Percentiles rank a stretch among this genome's conserved stretches.
Evolutionary conservation across 2,329 filamentous ascomycete genomes (phyloP).

Genomic region (Drechmeria coniospora): DNA sequence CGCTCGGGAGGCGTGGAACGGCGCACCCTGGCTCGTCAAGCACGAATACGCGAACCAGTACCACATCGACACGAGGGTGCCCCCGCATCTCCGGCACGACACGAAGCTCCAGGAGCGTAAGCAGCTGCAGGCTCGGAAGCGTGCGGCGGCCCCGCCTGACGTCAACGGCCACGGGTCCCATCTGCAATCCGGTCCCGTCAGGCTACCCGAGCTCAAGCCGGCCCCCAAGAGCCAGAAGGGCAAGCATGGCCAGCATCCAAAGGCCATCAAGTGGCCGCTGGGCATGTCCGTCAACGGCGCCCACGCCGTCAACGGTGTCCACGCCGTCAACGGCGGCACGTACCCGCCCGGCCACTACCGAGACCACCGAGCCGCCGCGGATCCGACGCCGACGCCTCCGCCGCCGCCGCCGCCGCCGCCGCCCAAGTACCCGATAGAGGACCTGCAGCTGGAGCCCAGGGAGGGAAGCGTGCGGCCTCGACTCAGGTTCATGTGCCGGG

Average conservation of each 20-base stretch:
- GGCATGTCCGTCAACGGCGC: constrained; percentile 18
- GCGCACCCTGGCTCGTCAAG: constrained; percentile 94
- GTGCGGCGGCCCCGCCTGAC: constrained; percentile 33
- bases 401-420: constrained; percentile 50
- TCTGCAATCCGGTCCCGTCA: constrained; percentile 29
- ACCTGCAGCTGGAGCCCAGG: constrained; percentile 63
- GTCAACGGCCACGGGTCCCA: constrained; percentile 21
- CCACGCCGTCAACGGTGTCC: constrained; percentile 21
- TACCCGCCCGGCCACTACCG: constrained; percentile 26
- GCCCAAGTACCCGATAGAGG: constrained; percentile 91
- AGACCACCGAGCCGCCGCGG: constrained; percentile 13
- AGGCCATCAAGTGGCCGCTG: constrained; percentile 26
- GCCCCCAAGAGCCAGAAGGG: constrained; percentile 53
- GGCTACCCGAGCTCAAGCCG: constrained; percentile 60
- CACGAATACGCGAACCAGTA: constrained; percentile 69
- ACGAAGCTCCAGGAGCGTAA: constrained; percentile 66
- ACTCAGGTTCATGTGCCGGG: constrained; percentile 60
- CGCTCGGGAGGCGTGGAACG: constrained; percentile 81
- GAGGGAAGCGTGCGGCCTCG: constrained; percentile 53
- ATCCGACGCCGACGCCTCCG: constrained; percentile 17
- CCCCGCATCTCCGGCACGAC: constrained; percentile 67
- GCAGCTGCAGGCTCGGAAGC: constrained; percentile 51
- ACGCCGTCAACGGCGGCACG: constrained; percentile 18
- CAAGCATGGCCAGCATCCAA: constrained; percentile 28
- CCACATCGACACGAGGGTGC: constrained; percentile 76